These are phyloP conservation scores for Steccherinum ochraceum DNA, from an alignment of 768 basidiomycete species.

Conservation along the genomic window DNA sequence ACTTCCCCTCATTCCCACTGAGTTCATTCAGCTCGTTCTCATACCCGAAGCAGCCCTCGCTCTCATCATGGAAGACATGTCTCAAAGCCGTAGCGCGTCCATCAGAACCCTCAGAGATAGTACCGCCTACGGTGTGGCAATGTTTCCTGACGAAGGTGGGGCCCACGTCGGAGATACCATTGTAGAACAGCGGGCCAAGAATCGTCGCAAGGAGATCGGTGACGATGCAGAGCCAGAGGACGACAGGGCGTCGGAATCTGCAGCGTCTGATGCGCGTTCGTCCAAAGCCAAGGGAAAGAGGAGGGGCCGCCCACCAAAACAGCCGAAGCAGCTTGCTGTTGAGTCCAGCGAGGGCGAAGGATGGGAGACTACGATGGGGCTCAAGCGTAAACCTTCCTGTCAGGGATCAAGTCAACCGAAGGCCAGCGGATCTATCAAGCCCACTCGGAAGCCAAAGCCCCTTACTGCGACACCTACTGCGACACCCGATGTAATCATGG, in stretches of 20 bases:
- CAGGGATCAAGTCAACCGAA: too few species aligned
- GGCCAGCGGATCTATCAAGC: neutral
- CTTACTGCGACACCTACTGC: neutral
- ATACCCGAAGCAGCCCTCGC: constrained; percentile 81
- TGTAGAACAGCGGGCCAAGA: constrained; percentile 37
- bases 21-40: constrained; percentile 81
- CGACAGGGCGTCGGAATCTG: neutral
- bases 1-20: constrained; percentile 60
- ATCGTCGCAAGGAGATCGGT: constrained; percentile 33
- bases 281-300: neutral
- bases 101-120: constrained; percentile 65
- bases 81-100: constrained; percentile 41
- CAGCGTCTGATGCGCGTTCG: neutral
- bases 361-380: too few species aligned
- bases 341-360: neutral
- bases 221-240: constrained; percentile 29
- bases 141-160: constrained; percentile 61
- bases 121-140: constrained; percentile 74
- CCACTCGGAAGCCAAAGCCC: neutral
- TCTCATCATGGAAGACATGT: constrained; percentile 77
- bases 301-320: neutral
- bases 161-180: constrained; percentile 36
- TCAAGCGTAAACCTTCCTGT: neutral
- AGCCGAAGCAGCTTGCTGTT: neutral
- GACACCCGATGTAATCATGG: neutral